Conservation (phyloP, 169 alveolate genomes). For the Eimeria praecox region DNA sequence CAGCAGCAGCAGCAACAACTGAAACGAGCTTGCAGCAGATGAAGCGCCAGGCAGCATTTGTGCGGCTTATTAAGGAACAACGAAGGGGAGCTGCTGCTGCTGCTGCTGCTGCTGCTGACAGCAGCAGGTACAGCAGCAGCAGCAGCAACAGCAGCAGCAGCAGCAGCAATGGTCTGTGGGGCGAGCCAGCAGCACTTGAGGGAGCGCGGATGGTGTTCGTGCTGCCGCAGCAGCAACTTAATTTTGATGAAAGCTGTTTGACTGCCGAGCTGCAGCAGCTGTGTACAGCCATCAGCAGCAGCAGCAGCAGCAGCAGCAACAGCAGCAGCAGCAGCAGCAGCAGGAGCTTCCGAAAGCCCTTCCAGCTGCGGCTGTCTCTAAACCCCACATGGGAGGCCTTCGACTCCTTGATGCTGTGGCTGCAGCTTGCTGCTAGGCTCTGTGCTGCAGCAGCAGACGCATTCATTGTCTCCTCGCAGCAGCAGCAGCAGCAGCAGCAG, state of each 20-base stretch:
- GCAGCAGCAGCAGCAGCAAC: conserved; percentile 46
- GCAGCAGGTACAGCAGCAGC: conserved; percentile 9
- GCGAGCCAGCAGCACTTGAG: not conserved
- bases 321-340: conserved; percentile 11
- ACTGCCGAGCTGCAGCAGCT: conserved; percentile 25
- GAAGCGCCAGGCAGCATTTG: not conserved
- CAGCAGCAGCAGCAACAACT: not conserved
- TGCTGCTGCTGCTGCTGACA: not conserved
- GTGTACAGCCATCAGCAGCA: not conserved
- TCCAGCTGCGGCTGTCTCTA: conserved; percentile 19
- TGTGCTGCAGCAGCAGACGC: conserved; percentile 39
- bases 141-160: conserved; percentile 50
- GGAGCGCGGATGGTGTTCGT: conserved; percentile 19
- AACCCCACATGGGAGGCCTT: conserved; percentile 15
- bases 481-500: conserved; percentile 18
- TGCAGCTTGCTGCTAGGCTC: not conserved
- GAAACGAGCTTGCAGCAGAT: not conserved
- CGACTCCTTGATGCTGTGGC: not conserved
- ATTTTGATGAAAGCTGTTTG: not conserved
- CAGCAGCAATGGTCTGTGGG: conserved; percentile 9
- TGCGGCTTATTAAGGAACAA: not conserved
- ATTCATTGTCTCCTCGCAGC: not conserved
- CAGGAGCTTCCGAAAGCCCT: not conserved
- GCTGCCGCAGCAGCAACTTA: conserved; percentile 62
- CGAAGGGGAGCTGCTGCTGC: not conserved